phyloP scores from a whole-genome alignment of 2,329 filamentous ascomycete species.

The Beauveria australis region DNA sequence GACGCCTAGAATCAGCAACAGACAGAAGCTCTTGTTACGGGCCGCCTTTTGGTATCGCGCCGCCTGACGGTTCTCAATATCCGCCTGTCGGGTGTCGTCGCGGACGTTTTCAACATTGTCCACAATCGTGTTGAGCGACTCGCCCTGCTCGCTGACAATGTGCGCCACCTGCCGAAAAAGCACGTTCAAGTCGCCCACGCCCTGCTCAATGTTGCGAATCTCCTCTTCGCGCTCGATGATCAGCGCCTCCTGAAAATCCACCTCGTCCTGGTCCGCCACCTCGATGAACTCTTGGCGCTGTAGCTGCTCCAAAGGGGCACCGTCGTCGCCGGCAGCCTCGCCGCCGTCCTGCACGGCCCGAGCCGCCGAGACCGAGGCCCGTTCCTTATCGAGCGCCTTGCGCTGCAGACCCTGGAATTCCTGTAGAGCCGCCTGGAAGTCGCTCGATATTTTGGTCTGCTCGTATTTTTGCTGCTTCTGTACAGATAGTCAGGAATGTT shows the following conservation, averaged over 20 bases:
- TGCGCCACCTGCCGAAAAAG: constrained; percentile 97
- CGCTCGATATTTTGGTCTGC: constrained; percentile 86
- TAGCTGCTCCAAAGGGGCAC: constrained; percentile 35
- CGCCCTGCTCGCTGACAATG: constrained; percentile 91
- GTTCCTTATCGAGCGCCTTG: constrained; percentile 83
- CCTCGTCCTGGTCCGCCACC: constrained; percentile 83
- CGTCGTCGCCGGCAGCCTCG: constrained; percentile 26
- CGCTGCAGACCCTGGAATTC: constrained; percentile 93
- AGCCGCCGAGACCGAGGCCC: constrained; percentile 74
- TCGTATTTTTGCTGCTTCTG: constrained; percentile 94
- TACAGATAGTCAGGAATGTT: neutral
- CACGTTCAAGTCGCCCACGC: constrained; percentile 90
- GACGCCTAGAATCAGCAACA: constrained; percentile 79
- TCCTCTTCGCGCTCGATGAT: constrained; percentile 96
- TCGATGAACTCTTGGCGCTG: constrained; percentile 67
- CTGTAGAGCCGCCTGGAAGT: constrained; percentile 80
- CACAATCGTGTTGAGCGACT: constrained; percentile 76
- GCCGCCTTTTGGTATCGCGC: constrained; percentile 92
- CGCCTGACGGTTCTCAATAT: constrained; percentile 76
- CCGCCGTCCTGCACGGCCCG: constrained; percentile 67
- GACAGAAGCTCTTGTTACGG: constrained; percentile 85
- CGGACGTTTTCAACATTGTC: constrained; percentile 80
- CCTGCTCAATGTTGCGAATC: constrained; percentile 95
- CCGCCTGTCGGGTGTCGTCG: constrained; percentile 75
- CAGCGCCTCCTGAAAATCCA: constrained; percentile 92